Evolutionary conservation across 352 stramenopile genomes (phyloP).

Genomic region (Pythium sp.): DNA sequence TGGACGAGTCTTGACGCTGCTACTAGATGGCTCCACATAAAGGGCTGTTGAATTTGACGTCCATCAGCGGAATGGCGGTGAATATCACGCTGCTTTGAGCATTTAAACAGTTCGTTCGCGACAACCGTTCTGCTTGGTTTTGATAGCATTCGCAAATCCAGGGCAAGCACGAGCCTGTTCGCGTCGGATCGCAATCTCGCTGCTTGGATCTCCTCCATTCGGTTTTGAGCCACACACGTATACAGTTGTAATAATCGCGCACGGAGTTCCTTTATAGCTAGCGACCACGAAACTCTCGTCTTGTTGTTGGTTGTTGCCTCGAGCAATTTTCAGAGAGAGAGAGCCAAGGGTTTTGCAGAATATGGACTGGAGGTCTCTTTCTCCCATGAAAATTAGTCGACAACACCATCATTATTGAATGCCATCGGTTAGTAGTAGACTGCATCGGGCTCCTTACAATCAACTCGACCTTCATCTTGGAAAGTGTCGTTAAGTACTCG

Average conservation of each 20-base stretch:
- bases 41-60: too few species aligned
- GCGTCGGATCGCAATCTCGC: not conserved
- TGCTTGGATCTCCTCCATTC: not conserved
- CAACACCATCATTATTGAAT: not conserved
- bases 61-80: too few species aligned
- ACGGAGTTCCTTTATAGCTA: not conserved
- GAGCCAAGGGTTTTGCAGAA: not conserved
- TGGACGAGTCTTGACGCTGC: not conserved
- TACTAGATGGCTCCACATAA: too few species aligned
- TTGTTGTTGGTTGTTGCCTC: not conserved
- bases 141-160: too few species aligned
- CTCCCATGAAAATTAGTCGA: not conserved
- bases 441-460: not conserved
- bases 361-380: not conserved
- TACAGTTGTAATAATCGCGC: too few species aligned
- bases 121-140: too few species aligned
- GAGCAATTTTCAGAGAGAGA: not conserved
- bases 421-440: not conserved
- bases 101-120: too few species aligned
- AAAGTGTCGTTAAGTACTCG: not conserved
- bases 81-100: too few species aligned
- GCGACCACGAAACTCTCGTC: not conserved
- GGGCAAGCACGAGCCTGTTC: not conserved
- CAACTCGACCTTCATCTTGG: not conserved
- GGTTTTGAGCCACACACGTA: not conserved